Base-by-base conservation (phyloP, 768 basidiomycete species). In the Xanthoconium purpureum region DNA sequence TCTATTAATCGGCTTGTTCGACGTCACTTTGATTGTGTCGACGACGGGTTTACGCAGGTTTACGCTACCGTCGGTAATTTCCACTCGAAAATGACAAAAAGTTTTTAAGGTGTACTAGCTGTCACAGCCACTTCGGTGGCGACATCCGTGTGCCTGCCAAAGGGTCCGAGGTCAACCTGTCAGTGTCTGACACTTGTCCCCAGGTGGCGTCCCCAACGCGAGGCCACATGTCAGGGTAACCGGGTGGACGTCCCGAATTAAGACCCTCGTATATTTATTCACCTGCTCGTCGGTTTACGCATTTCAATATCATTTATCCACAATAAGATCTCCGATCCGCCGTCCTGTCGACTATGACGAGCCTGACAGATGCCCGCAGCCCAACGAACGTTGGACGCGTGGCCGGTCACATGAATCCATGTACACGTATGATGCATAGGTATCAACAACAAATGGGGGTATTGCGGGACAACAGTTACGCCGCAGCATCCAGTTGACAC, bases 401-500 rank as follows among this genome's bases (percentile, higher is more conserved):
- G 58, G 57, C 13, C 30, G 2, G 51, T 59, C 60, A 57, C 54
- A 56, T 63, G 55, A 3, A 39, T 47, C 45, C 50, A 50, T 60
- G 63, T 60, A 64, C 66, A 69, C 50, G 52, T 59, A 55, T 46
- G 46, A 59, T 45, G 44, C 59, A 57, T 52, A 47, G 59, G 56
- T 71, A 67, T 73, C 59, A 49, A 63, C 71, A 65, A 30, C 37
- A 52, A 70, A 63, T 45, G 58, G 58, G 64, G 65, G 56, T 62
- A 69, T 61, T 30, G 36, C 63, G 59, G 47, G 50, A 42, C 45
- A 20, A 44, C 46, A 42, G 43, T 58, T 50, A 61, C 58, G 61
- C 60, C 65, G 54, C 59, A 38, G 50, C 18, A 46, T 70, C 74
- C 47, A 81, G 73, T 47, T 71, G 75, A 65, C 85, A 85, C 90